Evolutionary conservation across 2,329 filamentous ascomycete species (phyloP).

Genomic region (Talaromyces sp.): DNA sequence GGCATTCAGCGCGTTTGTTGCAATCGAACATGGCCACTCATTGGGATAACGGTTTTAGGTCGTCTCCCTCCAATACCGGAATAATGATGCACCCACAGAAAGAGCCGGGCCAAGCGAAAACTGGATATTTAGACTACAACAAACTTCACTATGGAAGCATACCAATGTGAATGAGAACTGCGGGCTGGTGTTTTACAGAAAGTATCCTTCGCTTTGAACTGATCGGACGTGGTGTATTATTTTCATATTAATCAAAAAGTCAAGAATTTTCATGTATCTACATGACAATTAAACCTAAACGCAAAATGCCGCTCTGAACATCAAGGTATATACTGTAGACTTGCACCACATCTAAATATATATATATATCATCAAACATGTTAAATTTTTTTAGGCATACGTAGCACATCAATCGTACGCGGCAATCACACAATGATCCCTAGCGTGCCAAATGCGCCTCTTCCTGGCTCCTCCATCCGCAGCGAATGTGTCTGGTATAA

Average conservation of each 20-base stretch:
- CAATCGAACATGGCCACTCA: not conserved
- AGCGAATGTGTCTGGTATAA: constrained; percentile 41
- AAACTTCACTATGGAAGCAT: not conserved
- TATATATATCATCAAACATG: not conserved
- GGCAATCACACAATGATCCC: constrained; percentile 47
- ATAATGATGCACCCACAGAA: not conserved
- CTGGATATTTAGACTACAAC: not conserved
- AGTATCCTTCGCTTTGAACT: not conserved
- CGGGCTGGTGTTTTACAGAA: not conserved
- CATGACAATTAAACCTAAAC: constrained; percentile 1
- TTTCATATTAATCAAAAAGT: not conserved
- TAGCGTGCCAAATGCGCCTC: constrained; percentile 47
- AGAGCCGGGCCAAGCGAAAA: not conserved
- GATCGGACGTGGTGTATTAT: not conserved
- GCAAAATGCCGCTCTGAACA: constrained; percentile 13
- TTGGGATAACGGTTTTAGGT: not conserved
- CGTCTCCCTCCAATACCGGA: not conserved
- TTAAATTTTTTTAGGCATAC: not conserved
- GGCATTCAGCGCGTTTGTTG: not conserved
- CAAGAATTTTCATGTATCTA: constrained; percentile 4
- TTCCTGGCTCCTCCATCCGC: constrained; percentile 37
- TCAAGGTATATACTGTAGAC: constrained; percentile 16
- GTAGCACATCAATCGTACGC: constrained; percentile 32
- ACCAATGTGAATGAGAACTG: not conserved
- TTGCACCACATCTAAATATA: constrained; percentile 2